phyloP scores from a whole-genome alignment of 2,329 filamentous ascomycete species.

The Penicillium sp. region DNA sequence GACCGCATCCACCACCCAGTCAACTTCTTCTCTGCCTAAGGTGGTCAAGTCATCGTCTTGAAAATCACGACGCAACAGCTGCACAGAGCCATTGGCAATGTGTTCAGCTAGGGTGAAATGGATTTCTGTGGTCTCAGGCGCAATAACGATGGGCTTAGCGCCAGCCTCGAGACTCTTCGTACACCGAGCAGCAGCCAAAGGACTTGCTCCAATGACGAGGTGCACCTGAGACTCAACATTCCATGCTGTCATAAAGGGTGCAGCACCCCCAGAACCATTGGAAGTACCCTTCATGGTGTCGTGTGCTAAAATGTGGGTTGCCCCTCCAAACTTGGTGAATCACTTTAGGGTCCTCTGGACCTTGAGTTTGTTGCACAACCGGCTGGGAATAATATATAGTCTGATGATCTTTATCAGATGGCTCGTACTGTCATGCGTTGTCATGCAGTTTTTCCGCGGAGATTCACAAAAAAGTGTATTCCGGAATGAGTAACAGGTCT shows the following conservation, averaged over 20 bases:
- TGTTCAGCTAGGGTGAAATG: conserved; percentile 56
- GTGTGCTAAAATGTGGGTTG: background rate
- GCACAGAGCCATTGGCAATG: conserved; percentile 43
- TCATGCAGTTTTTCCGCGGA: conserved; percentile 22
- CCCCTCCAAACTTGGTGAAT: background rate
- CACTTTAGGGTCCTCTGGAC: background rate
- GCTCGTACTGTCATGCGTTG: conserved; percentile 1
- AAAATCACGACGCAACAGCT: conserved; percentile 56
- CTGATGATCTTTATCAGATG: background rate
- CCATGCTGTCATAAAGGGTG: conserved; percentile 42
- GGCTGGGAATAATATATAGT: background rate
- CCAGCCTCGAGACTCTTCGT: conserved; percentile 77
- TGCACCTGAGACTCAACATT: conserved; percentile 58
- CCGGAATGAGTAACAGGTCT: conserved; percentile 22
- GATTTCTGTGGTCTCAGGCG: conserved; percentile 62
- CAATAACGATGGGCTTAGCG: conserved; percentile 76
- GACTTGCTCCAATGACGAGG: conserved; percentile 80
- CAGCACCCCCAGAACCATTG: conserved; percentile 18
- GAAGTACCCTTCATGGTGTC: conserved; percentile 35
- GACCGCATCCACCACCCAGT: conserved; percentile 80
- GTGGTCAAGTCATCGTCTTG: conserved; percentile 69
- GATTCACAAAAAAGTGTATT: conserved; percentile 14
- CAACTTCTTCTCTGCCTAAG: conserved; percentile 78
- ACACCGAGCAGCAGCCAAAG: conserved; percentile 83
- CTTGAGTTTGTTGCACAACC: background rate